A percentile compares a stretch with the other conserved stretches of the same genome.
These are phyloP conservation scores for Chloris gayana DNA, from an alignment of 176 grass and related monocot genomes.

Conservation along the genomic window DNA sequence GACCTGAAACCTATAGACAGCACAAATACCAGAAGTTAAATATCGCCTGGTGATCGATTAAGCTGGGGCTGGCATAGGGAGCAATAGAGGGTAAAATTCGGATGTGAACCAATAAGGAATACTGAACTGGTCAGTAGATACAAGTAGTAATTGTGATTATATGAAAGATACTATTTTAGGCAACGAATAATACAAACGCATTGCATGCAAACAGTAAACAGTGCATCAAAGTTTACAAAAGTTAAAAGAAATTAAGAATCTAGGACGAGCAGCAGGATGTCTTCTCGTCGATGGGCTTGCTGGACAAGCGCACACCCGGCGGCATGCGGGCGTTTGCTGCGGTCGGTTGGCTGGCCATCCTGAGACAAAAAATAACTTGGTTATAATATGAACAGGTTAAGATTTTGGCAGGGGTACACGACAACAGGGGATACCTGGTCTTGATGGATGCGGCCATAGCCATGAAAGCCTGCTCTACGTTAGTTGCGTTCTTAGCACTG, in stretches of 20 bases:
- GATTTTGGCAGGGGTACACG: not conserved
- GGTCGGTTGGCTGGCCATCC: slow-evolving; percentile 80
- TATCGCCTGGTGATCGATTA: not conserved
- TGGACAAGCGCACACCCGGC: slow-evolving; percentile 59
- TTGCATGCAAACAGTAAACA: slow-evolving; percentile 17
- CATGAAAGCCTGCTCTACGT: slow-evolving; percentile 91
- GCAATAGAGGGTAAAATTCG: not conserved
- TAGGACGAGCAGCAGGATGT: slow-evolving; percentile 77
- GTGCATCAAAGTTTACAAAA: slow-evolving; percentile 27
- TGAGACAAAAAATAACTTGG: slow-evolving; percentile 25
- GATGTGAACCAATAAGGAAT: too few species aligned
- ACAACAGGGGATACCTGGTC: slow-evolving; percentile 43
- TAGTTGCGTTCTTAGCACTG: slow-evolving; percentile 86
- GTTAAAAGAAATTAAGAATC: slow-evolving; percentile 1
- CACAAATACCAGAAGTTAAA: too few species aligned
- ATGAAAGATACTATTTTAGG: slow-evolving; percentile 7
- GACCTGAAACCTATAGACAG: too few species aligned
- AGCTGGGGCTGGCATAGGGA: not conserved
- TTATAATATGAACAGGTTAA: not conserved
- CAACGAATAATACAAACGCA: slow-evolving; percentile 27
- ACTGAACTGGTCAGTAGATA: not conserved
- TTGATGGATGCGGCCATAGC: slow-evolving; percentile 76
- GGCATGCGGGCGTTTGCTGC: slow-evolving; percentile 53
- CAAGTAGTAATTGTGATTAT: not conserved
- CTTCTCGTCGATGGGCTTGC: slow-evolving; percentile 72